These are phyloP conservation scores for Wickerhamomyces subpelliculosus DNA, from an alignment of 805 yeast genomes.

Conservation along the genomic window DNA sequence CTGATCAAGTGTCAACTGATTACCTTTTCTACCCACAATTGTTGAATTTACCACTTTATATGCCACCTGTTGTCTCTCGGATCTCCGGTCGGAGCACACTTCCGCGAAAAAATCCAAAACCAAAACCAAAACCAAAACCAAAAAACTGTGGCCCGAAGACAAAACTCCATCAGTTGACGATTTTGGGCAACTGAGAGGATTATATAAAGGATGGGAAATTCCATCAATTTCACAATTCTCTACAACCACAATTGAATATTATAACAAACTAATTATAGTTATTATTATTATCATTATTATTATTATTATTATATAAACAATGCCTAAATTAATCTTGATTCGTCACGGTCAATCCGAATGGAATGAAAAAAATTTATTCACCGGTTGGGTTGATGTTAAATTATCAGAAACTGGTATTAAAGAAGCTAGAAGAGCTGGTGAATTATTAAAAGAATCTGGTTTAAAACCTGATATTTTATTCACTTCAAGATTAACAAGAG, in stretches of 20 bases:
- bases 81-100: too few species aligned
- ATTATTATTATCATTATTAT: too few species aligned
- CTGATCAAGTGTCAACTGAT: too few species aligned
- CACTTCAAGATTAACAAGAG: slow-evolving; percentile 90
- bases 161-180: slow-evolving; percentile 1
- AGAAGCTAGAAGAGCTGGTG: slow-evolving; percentile 94
- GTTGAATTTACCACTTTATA: too few species aligned
- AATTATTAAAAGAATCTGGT: slow-evolving; percentile 78
- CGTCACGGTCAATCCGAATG: slow-evolving; percentile 99
- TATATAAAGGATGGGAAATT: not conserved
- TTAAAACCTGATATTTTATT: slow-evolving; percentile 80
- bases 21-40: too few species aligned
- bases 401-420: slow-evolving; percentile 77
- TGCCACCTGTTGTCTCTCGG: too few species aligned
- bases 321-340: slow-evolving; percentile 76
- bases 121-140: too few species aligned
- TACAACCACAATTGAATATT: not conserved
- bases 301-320: slow-evolving; percentile 13
- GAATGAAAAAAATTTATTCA: slow-evolving; percentile 96
- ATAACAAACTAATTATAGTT: not conserved
- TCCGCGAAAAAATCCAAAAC: too few species aligned
- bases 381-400: slow-evolving; percentile 97
- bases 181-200: not conserved
- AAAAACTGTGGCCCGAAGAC: too few species aligned
- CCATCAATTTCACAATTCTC: not conserved